phyloP scores from a whole-genome alignment of 305 asterid species.

The Fraxinus sp. region DNA sequence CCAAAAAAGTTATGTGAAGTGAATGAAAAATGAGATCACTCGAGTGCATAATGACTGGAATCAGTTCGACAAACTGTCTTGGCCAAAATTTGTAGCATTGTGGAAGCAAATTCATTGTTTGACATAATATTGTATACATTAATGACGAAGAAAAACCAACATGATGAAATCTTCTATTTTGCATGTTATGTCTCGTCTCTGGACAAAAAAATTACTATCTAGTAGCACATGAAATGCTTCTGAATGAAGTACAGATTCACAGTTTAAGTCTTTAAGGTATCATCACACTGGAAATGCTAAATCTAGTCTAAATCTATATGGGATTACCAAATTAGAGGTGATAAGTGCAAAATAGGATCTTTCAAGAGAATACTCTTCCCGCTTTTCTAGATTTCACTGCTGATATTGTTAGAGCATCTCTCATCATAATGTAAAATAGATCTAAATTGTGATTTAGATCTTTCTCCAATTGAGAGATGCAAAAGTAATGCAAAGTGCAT shows the following conservation, averaged over 20 bases:
- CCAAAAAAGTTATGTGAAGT: background rate
- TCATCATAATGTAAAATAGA: background rate
- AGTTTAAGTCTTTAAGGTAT: background rate
- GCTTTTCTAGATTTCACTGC: background rate
- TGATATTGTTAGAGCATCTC: background rate
- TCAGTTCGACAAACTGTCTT: background rate
- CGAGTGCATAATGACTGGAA: background rate
- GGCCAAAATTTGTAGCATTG: background rate
- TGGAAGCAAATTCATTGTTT: background rate
- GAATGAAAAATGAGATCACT: background rate
- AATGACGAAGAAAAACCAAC: background rate
- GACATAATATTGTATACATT: background rate
- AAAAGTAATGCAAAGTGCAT: background rate
- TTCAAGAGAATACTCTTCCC: background rate
- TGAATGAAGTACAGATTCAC: background rate
- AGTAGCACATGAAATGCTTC: background rate
- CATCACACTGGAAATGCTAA: background rate
- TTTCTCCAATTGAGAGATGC: background rate
- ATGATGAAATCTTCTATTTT: background rate
- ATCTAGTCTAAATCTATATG: background rate
- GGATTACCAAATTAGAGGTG: background rate
- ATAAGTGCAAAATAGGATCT: background rate
- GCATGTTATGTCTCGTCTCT: background rate
- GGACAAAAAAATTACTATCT: background rate
- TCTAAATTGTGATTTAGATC: background rate